Evolutionary conservation across 495 filamentous ascomycete genomes (phyloP).

Genomic region (Penicillium simplicissimum): DNA sequence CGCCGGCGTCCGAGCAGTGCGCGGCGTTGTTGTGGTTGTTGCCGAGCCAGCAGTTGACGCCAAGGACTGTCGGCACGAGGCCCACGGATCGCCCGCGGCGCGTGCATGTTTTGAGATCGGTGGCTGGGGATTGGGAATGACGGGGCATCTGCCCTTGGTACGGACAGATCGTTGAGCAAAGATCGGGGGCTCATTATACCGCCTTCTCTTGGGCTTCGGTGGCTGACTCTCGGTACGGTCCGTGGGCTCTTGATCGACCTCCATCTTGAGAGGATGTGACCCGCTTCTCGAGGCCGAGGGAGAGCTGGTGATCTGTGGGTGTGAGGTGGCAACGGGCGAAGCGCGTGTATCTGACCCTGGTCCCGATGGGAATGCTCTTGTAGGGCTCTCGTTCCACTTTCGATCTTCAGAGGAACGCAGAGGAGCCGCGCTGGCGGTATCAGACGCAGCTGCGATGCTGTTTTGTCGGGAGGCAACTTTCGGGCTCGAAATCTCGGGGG

Average conservation of each 20-base stretch:
- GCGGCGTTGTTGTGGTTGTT: slow-evolving; percentile 23
- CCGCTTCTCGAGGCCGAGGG: slow-evolving; percentile 22
- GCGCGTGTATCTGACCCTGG: slow-evolving; percentile 18
- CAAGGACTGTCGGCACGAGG: slow-evolving; percentile 28
- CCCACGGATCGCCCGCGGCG: slow-evolving; percentile 28
- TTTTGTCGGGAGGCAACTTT: slow-evolving; percentile 41
- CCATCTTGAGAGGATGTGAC: slow-evolving; percentile 29
- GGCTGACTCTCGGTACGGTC: slow-evolving; percentile 27
- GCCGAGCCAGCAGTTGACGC: slow-evolving; percentile 24
- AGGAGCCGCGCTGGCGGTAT: slow-evolving; percentile 12
- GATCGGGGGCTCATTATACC: slow-evolving; percentile 49
- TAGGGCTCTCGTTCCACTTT: slow-evolving; percentile 31
- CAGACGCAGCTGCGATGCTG: slow-evolving; percentile 24
- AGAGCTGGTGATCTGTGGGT: slow-evolving; percentile 36
- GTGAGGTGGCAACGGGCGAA: slow-evolving; percentile 21
- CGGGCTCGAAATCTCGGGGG: slow-evolving; percentile 47
- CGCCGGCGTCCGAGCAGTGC: slow-evolving; percentile 25
- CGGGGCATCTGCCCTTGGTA: slow-evolving; percentile 37
- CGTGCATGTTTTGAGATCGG: slow-evolving; percentile 39
- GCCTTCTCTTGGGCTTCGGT: slow-evolving; percentile 39
- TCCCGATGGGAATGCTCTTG: slow-evolving; percentile 14
- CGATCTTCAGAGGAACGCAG: slow-evolving; percentile 33
- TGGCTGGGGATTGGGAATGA: slow-evolving; percentile 39
- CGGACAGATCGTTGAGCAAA: slow-evolving; percentile 46
- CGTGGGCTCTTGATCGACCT: slow-evolving; percentile 22